Evolutionary conservation across 139 green algal genomes (phyloP), one percentile per base, ranked within the genome.

Genomic region (Coelastrella sp.): DNA sequence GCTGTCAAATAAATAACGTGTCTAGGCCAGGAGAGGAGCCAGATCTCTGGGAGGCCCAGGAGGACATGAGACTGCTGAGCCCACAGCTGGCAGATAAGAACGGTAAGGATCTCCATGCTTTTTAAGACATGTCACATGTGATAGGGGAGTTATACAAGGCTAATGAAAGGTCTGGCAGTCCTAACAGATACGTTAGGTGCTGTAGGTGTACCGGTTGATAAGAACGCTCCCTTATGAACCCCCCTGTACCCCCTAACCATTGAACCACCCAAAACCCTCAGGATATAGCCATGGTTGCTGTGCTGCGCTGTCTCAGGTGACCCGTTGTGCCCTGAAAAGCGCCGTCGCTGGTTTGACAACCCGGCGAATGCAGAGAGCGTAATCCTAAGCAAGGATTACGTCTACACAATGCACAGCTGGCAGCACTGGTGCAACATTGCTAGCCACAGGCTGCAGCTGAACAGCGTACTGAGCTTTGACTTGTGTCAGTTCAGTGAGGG

Each of bases 371-470:
- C 79, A 22, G 58, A 54, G 17, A 75, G 16, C 16, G 73, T 90
- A 7, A 32, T 90, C 19, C 23, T 90, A 8, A 83, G 58, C 54
- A 83, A 83, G 19, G 88, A 91, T 54, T 77, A 83, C 11, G 80
- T 91, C 64, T 87, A 78, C 61, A 91, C 88, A 5, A 71, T 58
- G 66, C 88, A 91, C 88, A 65, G 80, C 58, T 91, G 80, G 79
- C 88, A 91, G 80, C 88, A 91, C 66, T 87, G 65, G 65, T 79
- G 61, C 68, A 66, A 91, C 58, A 58, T 91, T 47, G n/a, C 76
- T 10, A 82, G 54, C 47, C 88, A 91, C 88, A 56, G 68, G 66
- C 88, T 91, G 77, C 76, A 91, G 64, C 64, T 91, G 23, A 79
- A 19, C 77, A 88, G 68, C 68, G 5, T 88, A 19, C 22, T 90